Evolutionary conservation across 139 green algal species (phyloP), one percentile per base, ranked within the genome.

Genomic region (Astrephomene gubernaculifera): DNA sequence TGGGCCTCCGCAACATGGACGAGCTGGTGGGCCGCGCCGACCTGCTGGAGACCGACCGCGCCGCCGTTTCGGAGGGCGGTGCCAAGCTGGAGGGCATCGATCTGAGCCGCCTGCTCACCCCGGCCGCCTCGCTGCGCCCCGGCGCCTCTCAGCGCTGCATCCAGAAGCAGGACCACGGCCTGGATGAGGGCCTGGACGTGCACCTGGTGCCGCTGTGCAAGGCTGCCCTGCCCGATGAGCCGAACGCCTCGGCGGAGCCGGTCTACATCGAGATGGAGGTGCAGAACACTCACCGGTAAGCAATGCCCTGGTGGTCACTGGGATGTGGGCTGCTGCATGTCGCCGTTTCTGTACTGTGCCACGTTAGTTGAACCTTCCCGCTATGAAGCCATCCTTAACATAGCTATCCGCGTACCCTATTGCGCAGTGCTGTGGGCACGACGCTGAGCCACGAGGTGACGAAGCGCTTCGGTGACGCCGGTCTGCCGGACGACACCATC

Each of bases 21-120:
- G 97, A 99, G 67, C 97, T 99, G 94, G 93, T 99, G 3, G 96
- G 96, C 29, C 89, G 97, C 36, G 95, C 96, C 0, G 96, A 98
- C 90, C 91, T 98, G 91, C 86, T 94, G 64, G 90, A 84, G 78
- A 74, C 44, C 2, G 78, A 84, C 64, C 49, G 36, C 27, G 43
- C 25, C 6, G 78, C 78, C 24, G 43, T 84, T 24, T 43, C 63
- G n/a, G 78, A 74, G 78, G 78, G 78, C 78, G 78, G 78, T 63
- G 8, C 78, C 63, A 84, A 81, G 89, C 90, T 98, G 68, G 69
- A 71, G 27, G 90, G 90, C 82, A 91, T 99, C 7, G 94, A 99
- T 87, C 93, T 99, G 25, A 91, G 82, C 41, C 90, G 91, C 70
- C 84, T 99, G 83, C 93, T 99, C 43, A 89, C 84, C 14, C 97